A percentile compares a stretch with the other conserved stretches of the same genome.
These are phyloP conservation scores for Lentinus brumalis DNA, from an alignment of 768 basidiomycete genomes.

Conservation along the genomic window DNA sequence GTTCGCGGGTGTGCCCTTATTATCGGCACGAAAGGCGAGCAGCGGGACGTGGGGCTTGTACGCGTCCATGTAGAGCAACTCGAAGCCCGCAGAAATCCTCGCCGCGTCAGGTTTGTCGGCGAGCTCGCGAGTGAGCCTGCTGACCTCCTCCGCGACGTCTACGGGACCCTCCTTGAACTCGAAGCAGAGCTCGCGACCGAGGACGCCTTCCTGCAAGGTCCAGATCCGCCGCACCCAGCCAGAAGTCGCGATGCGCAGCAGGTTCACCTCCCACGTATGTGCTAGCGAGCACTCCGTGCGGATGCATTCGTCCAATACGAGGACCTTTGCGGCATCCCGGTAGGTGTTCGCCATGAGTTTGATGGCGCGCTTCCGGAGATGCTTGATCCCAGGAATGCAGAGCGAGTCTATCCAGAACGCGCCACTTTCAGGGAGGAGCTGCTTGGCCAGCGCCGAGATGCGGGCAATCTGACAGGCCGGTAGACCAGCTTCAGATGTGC, in stretches of 20 bases:
- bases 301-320: slow-evolving; percentile 12
- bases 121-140: neutral
- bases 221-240: slow-evolving; percentile 15
- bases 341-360: slow-evolving; percentile 19
- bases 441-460: neutral
- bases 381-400: slow-evolving; percentile 9
- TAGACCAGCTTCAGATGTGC: slow-evolving; percentile 14
- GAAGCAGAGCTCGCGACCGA: slow-evolving; percentile 15
- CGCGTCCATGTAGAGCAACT: neutral
- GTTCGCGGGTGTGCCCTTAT: neutral
- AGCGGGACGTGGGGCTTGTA: neutral
- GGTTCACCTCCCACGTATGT: slow-evolving; percentile 4
- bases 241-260: slow-evolving; percentile 7
- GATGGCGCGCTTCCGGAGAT: slow-evolving; percentile 13
- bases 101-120: neutral
- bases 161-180: slow-evolving; percentile 11
- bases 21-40: neutral
- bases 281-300: slow-evolving; percentile 6
- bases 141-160: neutral
- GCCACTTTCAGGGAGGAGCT: slow-evolving; percentile 11
- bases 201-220: slow-evolving; percentile 16
- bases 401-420: slow-evolving; percentile 21
- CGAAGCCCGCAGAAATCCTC: neutral
- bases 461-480: slow-evolving; percentile 13
- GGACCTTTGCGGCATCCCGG: slow-evolving; percentile 7